A percentile compares a stretch with the other conserved stretches of the same genome.
phyloP scores from a whole-genome alignment of 1,284 basidiomycete genomes.

The Tilletiopsis washingtonensis region DNA sequence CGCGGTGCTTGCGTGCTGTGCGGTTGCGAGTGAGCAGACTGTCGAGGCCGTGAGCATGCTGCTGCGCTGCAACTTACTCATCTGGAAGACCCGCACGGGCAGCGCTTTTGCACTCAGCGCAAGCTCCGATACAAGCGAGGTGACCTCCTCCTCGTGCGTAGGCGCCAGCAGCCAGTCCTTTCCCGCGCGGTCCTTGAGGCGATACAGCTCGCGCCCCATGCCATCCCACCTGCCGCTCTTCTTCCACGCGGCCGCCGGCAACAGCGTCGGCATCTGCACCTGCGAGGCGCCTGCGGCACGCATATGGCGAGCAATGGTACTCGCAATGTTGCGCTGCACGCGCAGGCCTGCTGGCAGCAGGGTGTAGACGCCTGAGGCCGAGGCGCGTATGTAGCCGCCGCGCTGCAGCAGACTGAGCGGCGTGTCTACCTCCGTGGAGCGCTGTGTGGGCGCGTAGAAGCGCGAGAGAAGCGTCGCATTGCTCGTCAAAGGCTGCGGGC shows the following conservation, averaged over 20 bases:
- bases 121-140: slow-evolving; percentile 38
- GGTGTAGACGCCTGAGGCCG: slow-evolving; percentile 46
- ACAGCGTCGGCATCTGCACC: slow-evolving; percentile 44
- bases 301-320: slow-evolving; percentile 46
- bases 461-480: too few species aligned
- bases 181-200: slow-evolving; percentile 38
- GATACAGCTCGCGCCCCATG: slow-evolving; percentile 47
- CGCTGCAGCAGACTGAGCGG: slow-evolving; percentile 26
- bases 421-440: background rate
- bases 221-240: slow-evolving; percentile 34
- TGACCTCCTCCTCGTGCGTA: slow-evolving; percentile 49
- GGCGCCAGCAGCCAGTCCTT: slow-evolving; percentile 46
- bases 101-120: slow-evolving; percentile 34
- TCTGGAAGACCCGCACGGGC: slow-evolving; percentile 46
- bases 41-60: background rate
- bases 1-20: slow-evolving; percentile 45
- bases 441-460: too few species aligned
- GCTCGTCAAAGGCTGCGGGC: too few species aligned
- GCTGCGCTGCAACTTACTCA: slow-evolving; percentile 10
- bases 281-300: slow-evolving; percentile 29
- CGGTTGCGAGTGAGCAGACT: background rate
- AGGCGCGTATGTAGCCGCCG: slow-evolving; percentile 43
- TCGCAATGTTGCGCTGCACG: slow-evolving; percentile 38
- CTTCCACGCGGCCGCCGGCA: slow-evolving; percentile 40
- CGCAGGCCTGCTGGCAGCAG: slow-evolving; percentile 45